Evolutionary conservation across 2,329 filamentous ascomycete species (phyloP).

Genomic region (Geoglossum cookeanum): DNA sequence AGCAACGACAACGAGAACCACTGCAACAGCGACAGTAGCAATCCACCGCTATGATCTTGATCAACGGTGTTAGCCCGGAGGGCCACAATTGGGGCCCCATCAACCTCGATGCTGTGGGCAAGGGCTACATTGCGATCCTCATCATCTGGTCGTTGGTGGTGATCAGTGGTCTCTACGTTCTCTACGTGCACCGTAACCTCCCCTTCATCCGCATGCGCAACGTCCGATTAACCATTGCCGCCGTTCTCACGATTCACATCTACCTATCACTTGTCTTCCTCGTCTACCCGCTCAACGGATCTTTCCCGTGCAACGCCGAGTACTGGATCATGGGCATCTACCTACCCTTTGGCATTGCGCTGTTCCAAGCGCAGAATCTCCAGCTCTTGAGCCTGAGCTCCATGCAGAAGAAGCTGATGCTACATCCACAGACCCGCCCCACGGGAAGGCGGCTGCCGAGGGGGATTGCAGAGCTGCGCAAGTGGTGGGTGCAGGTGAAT

Average conservation of each 20-base stretch:
- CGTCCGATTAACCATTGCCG: constrained; percentile 22
- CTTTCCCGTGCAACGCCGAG: constrained; percentile 32
- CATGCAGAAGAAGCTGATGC: constrained; percentile 29
- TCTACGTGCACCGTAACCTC: constrained; percentile 17
- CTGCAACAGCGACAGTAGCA: neutral
- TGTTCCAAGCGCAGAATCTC: constrained; percentile 45
- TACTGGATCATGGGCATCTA: constrained; percentile 51
- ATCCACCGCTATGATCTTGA: neutral
- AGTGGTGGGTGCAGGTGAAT: constrained; percentile 23
- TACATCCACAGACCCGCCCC: constrained; percentile 11
- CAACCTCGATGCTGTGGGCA: constrained; percentile 3
- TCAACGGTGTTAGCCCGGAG: neutral
- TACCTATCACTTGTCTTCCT: constrained; percentile 24
- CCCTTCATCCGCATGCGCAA: constrained; percentile 25
- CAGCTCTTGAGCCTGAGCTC: constrained; percentile 40
- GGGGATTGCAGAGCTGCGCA: constrained; percentile 10
- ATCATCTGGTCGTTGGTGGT: constrained; percentile 3
- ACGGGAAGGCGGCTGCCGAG: neutral
- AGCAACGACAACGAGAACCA: neutral
- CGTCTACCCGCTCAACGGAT: constrained; percentile 20
- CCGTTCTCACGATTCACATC: constrained; percentile 24
- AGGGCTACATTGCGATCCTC: constrained; percentile 3
- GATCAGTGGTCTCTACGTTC: constrained; percentile 18
- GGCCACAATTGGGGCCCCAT: constrained; percentile 3
- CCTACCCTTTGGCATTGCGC: constrained; percentile 42